phyloP scores from a whole-genome alignment of 2,329 filamentous ascomycete genomes.

The Ascochyta clinopodiicola region DNA sequence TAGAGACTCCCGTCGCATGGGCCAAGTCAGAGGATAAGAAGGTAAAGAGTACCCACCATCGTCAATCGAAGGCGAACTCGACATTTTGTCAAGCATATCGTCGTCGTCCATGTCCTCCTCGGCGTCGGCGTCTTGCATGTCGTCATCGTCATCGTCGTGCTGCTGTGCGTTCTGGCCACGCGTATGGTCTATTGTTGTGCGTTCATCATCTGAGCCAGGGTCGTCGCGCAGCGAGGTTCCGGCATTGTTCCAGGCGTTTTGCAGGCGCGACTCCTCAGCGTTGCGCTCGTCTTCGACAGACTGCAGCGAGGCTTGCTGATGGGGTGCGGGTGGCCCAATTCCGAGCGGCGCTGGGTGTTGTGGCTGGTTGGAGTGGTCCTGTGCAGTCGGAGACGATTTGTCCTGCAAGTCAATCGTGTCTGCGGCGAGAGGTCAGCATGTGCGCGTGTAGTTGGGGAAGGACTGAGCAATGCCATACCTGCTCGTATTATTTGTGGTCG shows the following conservation, averaged over 20 bases:
- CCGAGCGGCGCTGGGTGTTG: conserved; percentile 59
- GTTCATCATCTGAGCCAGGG: conserved; percentile 67
- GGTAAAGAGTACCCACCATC: conserved; percentile 82
- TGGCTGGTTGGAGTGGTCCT: conserved; percentile 74
- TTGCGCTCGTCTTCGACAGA: conserved; percentile 77
- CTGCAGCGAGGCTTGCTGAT: conserved; percentile 84
- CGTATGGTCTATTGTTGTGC: conserved; percentile 30
- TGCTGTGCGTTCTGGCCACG: conserved; percentile 39
- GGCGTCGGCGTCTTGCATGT: conserved; percentile 68
- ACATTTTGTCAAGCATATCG: conserved; percentile 98
- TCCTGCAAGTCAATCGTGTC: conserved; percentile 96
- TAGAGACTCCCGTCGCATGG: conserved; percentile 52
- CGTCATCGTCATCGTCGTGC: conserved; percentile 41
- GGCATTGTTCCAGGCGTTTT: conserved; percentile 58
- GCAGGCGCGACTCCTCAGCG: conserved; percentile 73
- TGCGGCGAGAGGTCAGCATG: conserved; percentile 51
- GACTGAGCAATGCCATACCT: conserved; percentile 48
- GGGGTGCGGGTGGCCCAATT: conserved; percentile 69
- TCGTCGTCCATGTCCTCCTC: conserved; percentile 84
- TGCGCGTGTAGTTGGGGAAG: conserved; percentile 1
- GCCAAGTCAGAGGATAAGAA: conserved; percentile 46
- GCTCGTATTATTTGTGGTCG: conserved; percentile 63
- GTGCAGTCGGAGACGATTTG: conserved; percentile 78
- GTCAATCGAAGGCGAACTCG: conserved; percentile 97
- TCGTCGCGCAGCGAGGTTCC: conserved; percentile 49